Base-by-base conservation (phyloP, 2,329 filamentous ascomycete genomes). In the Chaetomium globosum region DNA sequence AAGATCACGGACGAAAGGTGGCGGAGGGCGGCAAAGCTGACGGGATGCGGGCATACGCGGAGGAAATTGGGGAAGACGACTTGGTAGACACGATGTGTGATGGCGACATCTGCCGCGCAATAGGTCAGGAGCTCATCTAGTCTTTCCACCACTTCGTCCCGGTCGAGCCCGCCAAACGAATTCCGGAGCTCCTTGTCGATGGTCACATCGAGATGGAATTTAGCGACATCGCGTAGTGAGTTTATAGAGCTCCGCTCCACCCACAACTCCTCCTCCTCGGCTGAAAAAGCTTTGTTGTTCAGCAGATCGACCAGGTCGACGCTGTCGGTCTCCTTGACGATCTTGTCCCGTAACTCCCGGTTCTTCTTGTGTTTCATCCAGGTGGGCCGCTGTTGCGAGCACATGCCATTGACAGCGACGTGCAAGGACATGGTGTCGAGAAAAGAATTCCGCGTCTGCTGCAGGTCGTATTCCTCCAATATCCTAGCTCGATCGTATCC, bases 401-500 rank as follows among this genome's bases (percentile, higher is more conserved):
- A 99, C 95, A 99, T 99, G 68, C 95, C 95, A 75, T 99, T 99
- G 28, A 97, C 94, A 2, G 96, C 96, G 8, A 97, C 94, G 75
- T 99, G 95, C 23, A 99, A 81, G 1, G 94, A 98, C 95, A 99
- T 99, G 33, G 95, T 99, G 75, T 99, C 95, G 59, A 99, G 79
- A 75, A 97, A 99, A 52, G 87, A 89, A 71, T 93, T 98, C 48
- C 87, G 86, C 0, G 92, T 89, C 76, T 97, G 94, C 62, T 86
- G 82, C 49, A 98, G 77, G 72, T 89, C 85, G 75, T 99, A 99
- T 75, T 99, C 95, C 75, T 99, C 95, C 23, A 88, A 78, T 62
- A 97, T 86, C 43, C 96, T 85, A 19, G 94, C 94, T 28, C 95
- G 85, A 75, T 99, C 95, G 75, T 96, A 99, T 23, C 95, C 95